phyloP scores from a whole-genome alignment of 2,329 filamentous ascomycete species.

The Aspergillus sergii region DNA sequence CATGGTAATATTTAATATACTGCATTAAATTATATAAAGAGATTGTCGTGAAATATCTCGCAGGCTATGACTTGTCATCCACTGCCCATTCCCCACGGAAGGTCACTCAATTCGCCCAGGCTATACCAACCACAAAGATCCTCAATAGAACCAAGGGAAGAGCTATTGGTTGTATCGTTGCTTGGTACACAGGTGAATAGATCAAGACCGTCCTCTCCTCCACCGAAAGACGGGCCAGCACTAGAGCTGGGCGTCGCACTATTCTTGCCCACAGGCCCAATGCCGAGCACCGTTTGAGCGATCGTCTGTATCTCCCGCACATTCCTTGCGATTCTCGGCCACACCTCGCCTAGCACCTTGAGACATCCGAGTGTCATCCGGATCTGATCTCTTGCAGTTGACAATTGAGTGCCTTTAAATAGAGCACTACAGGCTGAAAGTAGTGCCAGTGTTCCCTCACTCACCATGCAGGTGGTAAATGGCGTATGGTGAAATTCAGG shows the following conservation, averaged over 20 bases:
- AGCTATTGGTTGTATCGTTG: not conserved
- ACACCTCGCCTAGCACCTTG: constrained; percentile 39
- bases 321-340: constrained; percentile 41
- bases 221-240: constrained; percentile 6
- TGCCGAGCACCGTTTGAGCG: constrained; percentile 34
- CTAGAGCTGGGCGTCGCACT: not conserved
- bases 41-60: too few relatives aligned
- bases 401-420: constrained; percentile 35
- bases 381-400: constrained; percentile 45
- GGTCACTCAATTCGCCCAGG: constrained; percentile 9
- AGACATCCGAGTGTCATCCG: constrained; percentile 47
- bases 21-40: too few relatives aligned
- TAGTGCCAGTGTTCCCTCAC: constrained; percentile 36
- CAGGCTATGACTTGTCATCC: not conserved
- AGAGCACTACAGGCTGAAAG: constrained; percentile 42
- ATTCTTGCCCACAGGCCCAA: constrained; percentile 7
- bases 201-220: not conserved
- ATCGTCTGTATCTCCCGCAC: constrained; percentile 46
- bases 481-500: constrained; percentile 41
- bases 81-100: not conserved
- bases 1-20: too few relatives aligned
- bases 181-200: not conserved
- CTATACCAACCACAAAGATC: constrained; percentile 6
- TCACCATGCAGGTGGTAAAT: constrained; percentile 47
- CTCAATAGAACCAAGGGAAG: not conserved